phyloP scores from a whole-genome alignment of 2,329 filamentous ascomycete genomes.

The Fusarium protoensiforme region DNA sequence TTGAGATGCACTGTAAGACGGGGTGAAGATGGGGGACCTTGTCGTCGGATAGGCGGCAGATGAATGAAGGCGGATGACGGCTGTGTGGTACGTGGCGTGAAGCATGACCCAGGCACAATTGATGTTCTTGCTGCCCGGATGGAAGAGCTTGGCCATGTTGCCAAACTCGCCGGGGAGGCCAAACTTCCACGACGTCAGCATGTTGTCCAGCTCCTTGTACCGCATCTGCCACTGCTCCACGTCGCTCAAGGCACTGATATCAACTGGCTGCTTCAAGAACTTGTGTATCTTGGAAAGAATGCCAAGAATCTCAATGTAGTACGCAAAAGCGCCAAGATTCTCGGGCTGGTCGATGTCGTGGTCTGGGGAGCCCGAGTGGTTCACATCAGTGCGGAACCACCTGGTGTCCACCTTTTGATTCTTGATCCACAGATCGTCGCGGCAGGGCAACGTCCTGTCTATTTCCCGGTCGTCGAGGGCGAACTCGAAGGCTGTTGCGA shows the following conservation, averaged over 20 bases:
- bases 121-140: conserved; percentile 74
- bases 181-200: conserved; percentile 85
- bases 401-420: conserved; percentile 87
- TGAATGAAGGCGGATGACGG: conserved; percentile 89
- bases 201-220: conserved; percentile 85
- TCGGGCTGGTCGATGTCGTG: conserved; percentile 77
- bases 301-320: conserved; percentile 89
- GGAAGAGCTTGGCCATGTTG: conserved; percentile 83
- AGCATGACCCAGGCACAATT: conserved; percentile 92
- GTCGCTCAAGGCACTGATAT: conserved; percentile 84
- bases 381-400: conserved; percentile 74
- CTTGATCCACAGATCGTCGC: conserved; percentile 85
- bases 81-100: conserved; percentile 89
- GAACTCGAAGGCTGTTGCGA: conserved; percentile 93
- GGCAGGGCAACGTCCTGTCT: conserved; percentile 85
- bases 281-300: conserved; percentile 89
- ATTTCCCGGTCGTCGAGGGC: conserved; percentile 90
- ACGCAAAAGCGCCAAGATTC: conserved; percentile 87
- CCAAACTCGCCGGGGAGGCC: conserved; percentile 85
- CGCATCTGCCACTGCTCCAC: conserved; percentile 91
- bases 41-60: conserved; percentile 94
- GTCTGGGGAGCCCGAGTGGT: conserved; percentile 60
- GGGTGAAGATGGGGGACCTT: conserved; percentile 87
- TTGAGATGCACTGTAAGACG: conserved; percentile 86
- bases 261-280: conserved; percentile 88